Percentiles rank a stretch among this genome's conserved stretches.
These are phyloP conservation scores for Obelidium mucronatum DNA, from an alignment of 192 early-diverging fungal genomes.

Conservation along the genomic window DNA sequence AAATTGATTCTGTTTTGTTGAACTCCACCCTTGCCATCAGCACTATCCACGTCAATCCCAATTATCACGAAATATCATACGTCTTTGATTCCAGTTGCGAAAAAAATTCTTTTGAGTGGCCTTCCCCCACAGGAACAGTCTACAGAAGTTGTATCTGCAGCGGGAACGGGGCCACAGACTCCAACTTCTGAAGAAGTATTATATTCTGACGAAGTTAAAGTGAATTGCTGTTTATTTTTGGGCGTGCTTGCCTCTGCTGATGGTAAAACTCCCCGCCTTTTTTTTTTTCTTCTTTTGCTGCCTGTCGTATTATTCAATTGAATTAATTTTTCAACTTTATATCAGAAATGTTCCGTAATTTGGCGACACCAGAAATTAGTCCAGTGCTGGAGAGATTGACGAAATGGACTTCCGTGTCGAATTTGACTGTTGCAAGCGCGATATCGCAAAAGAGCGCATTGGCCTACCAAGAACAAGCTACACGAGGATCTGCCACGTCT, in stretches of 20 bases:
- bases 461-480: conserved; percentile 3
- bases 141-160: not conserved
- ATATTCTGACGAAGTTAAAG: conserved; percentile 51
- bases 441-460: conserved; percentile 33
- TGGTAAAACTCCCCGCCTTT: conserved; percentile 33
- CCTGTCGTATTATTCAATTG: not conserved
- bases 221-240: conserved; percentile 52
- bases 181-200: conserved; percentile 11
- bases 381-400: conserved; percentile 22
- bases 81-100: conserved; percentile 39
- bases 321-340: not conserved
- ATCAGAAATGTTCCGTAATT: no score
- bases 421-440: conserved; percentile 25
- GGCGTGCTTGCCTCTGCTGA: conserved; percentile 40
- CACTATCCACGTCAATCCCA: conserved; percentile 38
- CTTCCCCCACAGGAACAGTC: not conserved
- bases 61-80: conserved; percentile 43
- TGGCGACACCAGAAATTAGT: conserved; percentile 2
- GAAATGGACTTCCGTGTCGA: conserved; percentile 40
- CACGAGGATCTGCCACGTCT: not conserved
- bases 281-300: conserved; percentile 3
- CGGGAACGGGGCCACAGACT: not conserved
- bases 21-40: no score
- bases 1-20: no score
- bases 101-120: conserved; percentile 50